Percentiles rank a stretch among this genome's conserved stretches.
Evolutionary conservation across 2,329 filamentous ascomycete species (phyloP).

Genomic region (Xylaria sp.): DNA sequence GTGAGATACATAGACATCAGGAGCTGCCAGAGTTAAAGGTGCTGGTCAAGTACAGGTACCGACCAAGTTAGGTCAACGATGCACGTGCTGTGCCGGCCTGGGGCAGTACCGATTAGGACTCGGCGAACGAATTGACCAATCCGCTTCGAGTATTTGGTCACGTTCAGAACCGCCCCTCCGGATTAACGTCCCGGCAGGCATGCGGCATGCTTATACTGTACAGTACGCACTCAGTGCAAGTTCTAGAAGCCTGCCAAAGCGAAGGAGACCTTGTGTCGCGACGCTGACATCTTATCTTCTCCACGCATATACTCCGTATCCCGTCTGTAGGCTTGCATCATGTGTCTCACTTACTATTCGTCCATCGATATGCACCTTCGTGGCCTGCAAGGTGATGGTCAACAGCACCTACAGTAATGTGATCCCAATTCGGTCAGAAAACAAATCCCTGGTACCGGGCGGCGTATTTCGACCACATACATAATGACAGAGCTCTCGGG

Average conservation of each 20-base stretch:
- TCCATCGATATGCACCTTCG: background rate
- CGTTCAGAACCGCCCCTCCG: conserved; percentile 14
- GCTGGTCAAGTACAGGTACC: background rate
- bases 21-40: background rate
- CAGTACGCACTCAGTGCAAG: background rate
- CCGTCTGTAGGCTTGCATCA: background rate
- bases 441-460: background rate
- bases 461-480: background rate
- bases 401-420: background rate
- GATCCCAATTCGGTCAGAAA: background rate
- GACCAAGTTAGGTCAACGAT: background rate
- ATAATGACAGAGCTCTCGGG: conserved; percentile 1
- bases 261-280: background rate
- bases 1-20: background rate
- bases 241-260: conserved; percentile 2
- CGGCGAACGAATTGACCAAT: conserved; percentile 15
- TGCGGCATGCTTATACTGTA: background rate
- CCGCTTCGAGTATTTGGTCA: conserved; percentile 8
- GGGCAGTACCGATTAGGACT: background rate
- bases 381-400: background rate
- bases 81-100: background rate
- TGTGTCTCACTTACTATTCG: background rate
- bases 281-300: background rate
- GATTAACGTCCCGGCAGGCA: background rate
- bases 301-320: background rate